Evolutionary conservation across 1,284 basidiomycete species (phyloP).

Genomic region (Retiboletus fuscus): DNA sequence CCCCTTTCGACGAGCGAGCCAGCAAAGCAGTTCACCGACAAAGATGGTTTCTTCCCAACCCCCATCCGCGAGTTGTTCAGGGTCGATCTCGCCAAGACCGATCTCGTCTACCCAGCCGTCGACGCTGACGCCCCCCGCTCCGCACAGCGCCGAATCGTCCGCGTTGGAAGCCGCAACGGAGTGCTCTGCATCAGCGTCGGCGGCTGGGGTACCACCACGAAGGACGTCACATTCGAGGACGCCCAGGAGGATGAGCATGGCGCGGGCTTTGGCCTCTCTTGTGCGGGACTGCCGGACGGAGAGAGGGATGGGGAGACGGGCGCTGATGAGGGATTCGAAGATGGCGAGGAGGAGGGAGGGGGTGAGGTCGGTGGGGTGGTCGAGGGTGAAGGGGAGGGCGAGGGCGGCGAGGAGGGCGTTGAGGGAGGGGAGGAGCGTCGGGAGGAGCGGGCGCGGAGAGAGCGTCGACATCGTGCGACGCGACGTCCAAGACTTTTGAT

Average conservation of each 20-base stretch:
- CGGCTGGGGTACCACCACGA: slow-evolving; percentile 43
- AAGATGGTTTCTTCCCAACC: slow-evolving; percentile 72
- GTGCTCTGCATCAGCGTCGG: slow-evolving; percentile 20
- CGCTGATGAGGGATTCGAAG: slow-evolving; percentile 67
- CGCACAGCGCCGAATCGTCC: slow-evolving; percentile 35
- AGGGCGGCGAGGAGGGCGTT: slow-evolving; percentile 65
- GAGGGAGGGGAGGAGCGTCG: slow-evolving; percentile 43
- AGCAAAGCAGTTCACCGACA: slow-evolving; percentile 72
- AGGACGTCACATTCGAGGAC: slow-evolving; percentile 78
- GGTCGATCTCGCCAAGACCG: slow-evolving; percentile 72
- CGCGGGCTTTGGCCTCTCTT: slow-evolving; percentile 57
- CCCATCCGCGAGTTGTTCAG: slow-evolving; percentile 69
- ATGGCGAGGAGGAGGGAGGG: slow-evolving; percentile 75
- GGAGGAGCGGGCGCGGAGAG: slow-evolving; percentile 27
- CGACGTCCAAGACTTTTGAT: no score
- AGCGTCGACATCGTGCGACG: slow-evolving; percentile 33
- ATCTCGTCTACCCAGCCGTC: slow-evolving; percentile 58
- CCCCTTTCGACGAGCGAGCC: slow-evolving; percentile 65
- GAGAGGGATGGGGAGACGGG: slow-evolving; percentile 60
- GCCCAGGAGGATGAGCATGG: slow-evolving; percentile 83
- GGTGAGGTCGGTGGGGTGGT: slow-evolving; percentile 75
- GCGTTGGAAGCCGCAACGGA: slow-evolving; percentile 26
- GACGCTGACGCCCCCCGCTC: slow-evolving; percentile 43
- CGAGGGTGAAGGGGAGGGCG: slow-evolving; percentile 63
- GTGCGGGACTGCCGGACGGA: slow-evolving; percentile 56